Base-by-base conservation (phyloP, 2,329 filamentous ascomycete species). In the Apiospora hydei region DNA sequence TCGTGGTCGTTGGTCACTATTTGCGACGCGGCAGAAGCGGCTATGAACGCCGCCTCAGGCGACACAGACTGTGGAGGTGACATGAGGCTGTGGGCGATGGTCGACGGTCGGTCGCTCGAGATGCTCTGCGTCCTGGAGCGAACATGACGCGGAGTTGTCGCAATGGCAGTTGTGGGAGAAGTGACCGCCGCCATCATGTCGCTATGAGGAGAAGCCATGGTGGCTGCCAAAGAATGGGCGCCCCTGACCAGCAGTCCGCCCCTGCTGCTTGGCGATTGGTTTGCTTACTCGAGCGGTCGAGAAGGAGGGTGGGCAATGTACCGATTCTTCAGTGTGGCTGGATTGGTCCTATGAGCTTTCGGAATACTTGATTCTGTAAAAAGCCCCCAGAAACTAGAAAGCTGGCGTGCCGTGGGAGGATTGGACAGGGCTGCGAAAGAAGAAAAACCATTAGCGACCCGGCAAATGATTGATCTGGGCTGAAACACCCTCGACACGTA, bases 1-100 rank as follows among this genome's bases (percentile, higher is more conserved):
- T 96, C 93, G 82, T 96, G 92, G 79, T 97, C 92, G 79, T 95
- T 94, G 72, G 94, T 96, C 77, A 98, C 92, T 74, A 97, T 96
- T 81, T 98, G 94, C 24, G 94, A 95, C 69, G 96, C 96, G 72
- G 96, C 94, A 66, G 94, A 92, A 44, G 91, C 87, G 67, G 96
- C 95, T 78, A 99, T 95, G 83, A 97, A 99, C 24, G 91, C 93
- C 43, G 96, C 92, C 75, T 92, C 87, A 13, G 96, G 96, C 66
- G 91, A 91, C 72, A 96, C 88, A 69, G 86, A 85, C 46, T 89
- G 81, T 24, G 94, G 93, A 70, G 93, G 93, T 67, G 90, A 89
- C 81, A 90, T 86, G 69, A 93, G 83, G 77, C 88, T 88, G 78
- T 86, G 84, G 81, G 83, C 84, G 74, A 88, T 85, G 8, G 87